A percentile compares a stretch with the other conserved stretches of the same genome.
Evolutionary conservation across 495 filamentous ascomycete species (phyloP).

Genomic region (Opeltia flavorubescens): DNA sequence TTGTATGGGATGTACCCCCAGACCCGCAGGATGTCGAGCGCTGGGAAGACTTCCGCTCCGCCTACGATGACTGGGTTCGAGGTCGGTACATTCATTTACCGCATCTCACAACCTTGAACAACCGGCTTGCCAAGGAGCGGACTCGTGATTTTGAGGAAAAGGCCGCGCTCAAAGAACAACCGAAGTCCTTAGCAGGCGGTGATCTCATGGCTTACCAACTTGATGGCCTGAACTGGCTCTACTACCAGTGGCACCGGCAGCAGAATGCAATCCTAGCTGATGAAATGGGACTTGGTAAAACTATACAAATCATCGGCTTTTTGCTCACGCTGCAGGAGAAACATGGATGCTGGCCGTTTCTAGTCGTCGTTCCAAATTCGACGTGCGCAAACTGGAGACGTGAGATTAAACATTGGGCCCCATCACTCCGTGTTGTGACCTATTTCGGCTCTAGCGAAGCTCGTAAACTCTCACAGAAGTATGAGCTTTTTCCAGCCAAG

Average conservation of each 20-base stretch:
- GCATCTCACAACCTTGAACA: constrained; percentile 34
- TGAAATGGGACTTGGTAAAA: constrained; percentile 98
- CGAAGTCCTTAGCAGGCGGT: constrained; percentile 56
- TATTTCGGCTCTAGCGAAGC: constrained; percentile 68
- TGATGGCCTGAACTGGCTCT: constrained; percentile 93
- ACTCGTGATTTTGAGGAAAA: constrained; percentile 47
- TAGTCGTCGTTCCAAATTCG: constrained; percentile 85
- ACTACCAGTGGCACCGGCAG: constrained; percentile 70
- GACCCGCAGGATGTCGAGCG: constrained; percentile 45
- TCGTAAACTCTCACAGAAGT: constrained; percentile 52
- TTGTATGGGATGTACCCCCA: constrained; percentile 80
- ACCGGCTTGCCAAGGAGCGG: constrained; percentile 48
- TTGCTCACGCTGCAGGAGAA: constrained; percentile 65
- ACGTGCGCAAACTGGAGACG: constrained; percentile 95
- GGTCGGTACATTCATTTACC: constrained; percentile 55
- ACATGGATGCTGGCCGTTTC: constrained; percentile 79
- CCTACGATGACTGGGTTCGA: constrained; percentile 72
- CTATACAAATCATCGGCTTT: constrained; percentile 81
- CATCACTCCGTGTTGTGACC: constrained; percentile 70
- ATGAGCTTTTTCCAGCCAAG: constrained; percentile 71
- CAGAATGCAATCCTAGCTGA: constrained; percentile 92
- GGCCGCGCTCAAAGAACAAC: constrained; percentile 58
- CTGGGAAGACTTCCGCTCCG: constrained; percentile 69
- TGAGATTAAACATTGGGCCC: constrained; percentile 90
- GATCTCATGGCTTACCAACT: constrained; percentile 88